Conservation (phyloP, 768 basidiomycete genomes). For the Amanita exitialis region DNA sequence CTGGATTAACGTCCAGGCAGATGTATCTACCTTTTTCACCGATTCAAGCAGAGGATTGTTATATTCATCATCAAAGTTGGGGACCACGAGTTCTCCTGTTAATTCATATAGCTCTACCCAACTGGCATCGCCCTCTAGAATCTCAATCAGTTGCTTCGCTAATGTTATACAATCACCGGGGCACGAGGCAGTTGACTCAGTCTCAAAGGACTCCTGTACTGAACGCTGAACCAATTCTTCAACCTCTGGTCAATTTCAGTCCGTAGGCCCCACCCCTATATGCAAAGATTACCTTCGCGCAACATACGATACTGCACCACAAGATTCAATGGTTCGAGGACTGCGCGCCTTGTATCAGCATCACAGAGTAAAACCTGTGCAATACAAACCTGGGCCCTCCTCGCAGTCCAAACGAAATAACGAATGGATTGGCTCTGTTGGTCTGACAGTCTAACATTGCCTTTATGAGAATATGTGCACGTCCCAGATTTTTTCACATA, state of each 20-base stretch:
- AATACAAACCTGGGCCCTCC: slow-evolving; percentile 45
- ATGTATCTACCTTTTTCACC: slow-evolving; percentile 20
- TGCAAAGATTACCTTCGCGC: slow-evolving; percentile 53
- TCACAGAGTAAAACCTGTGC: slow-evolving; percentile 4
- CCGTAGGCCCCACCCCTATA: neutral
- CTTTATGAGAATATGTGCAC: neutral
- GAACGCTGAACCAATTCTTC: slow-evolving; percentile 46
- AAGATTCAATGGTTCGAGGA: slow-evolving; percentile 51
- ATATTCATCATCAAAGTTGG: slow-evolving; percentile 22
- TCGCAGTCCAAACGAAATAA: slow-evolving; percentile 69
- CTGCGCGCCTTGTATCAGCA: slow-evolving; percentile 23
- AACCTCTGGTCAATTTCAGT: slow-evolving; percentile 40
- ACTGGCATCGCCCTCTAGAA: slow-evolving; percentile 47
- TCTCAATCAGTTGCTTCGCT: slow-evolving; percentile 40
- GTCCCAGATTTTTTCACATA: slow-evolving; percentile 16
- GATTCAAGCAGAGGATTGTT: slow-evolving; percentile 20
- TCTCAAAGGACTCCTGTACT: slow-evolving; percentile 31
- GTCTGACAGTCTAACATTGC: slow-evolving; percentile 56
- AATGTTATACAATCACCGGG: slow-evolving; percentile 32
- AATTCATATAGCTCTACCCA: slow-evolving; percentile 67
- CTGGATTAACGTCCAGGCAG: neutral
- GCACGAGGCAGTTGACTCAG: slow-evolving; percentile 18
- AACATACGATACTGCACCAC: slow-evolving; percentile 70
- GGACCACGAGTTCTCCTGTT: slow-evolving; percentile 61
- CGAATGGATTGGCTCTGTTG: slow-evolving; percentile 65